Evolutionary conservation across 1,139 yeast genomes (phyloP), one percentile per base, ranked within the genome.

Genomic region (Cylindricascospora bacillispora): DNA sequence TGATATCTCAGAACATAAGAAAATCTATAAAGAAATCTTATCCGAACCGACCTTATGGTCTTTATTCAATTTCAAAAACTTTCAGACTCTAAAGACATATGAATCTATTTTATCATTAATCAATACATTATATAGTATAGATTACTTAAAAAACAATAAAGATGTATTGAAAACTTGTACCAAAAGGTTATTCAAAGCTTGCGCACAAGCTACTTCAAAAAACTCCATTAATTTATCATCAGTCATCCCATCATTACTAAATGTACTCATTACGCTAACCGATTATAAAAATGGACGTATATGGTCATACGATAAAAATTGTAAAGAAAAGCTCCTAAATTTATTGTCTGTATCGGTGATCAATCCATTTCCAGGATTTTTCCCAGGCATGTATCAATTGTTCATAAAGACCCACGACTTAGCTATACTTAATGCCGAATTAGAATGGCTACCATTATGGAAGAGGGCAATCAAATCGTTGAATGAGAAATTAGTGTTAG

Each of bases 261-360:
- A 65, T 12, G 57, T 73, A 0, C 45, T 76, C 19, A 51, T 56
- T 1, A 44, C 54, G 1, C 45, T 75, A 25, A 64, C 71, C 1
- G 41, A 47, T 5, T 61, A 60, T 34, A 49, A 59, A 41, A 34
- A 56, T 34, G 63, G 63, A 7, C 42, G 36, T 26, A 59, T 76
- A 30, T 74, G 82, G 77, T 55, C 62, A 9, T 56, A 60, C 20
- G 75, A 68, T 28, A 63, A 45, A 58, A 65, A 45, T 31, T 52
- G 59, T 41, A 65, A 54, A 34, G 66, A 47, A 1, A 65, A 65
- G 34, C 45, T 76, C 6, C 26, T 60, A 1, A 63, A 56, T 0
- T 65, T 73, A 36, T 45, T 77, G 18, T 55, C 57, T 11, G 36
- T 71, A 11, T 79, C 83, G 0, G 63, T 68, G 4, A 62, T 75